Conservation (phyloP, 495 filamentous ascomycete species). For the Parathielavia hyrcaniae region DNA sequence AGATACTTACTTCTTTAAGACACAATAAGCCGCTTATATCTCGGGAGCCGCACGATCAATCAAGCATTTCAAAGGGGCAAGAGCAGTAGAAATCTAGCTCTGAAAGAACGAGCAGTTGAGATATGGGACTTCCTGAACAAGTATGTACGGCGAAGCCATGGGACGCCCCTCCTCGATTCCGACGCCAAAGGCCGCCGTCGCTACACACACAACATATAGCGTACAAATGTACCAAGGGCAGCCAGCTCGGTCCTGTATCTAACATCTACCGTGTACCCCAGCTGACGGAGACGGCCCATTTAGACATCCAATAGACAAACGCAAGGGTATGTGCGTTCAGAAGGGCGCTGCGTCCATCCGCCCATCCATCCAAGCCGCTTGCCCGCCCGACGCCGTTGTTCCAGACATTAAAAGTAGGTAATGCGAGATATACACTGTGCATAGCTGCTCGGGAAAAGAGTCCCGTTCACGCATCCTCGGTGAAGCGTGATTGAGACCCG, state of each 20-base stretch:
- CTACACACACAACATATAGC: not conserved
- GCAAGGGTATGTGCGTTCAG: not conserved
- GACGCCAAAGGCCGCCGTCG: not conserved
- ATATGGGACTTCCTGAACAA: not conserved
- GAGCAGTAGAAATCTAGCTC: no score
- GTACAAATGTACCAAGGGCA: not conserved
- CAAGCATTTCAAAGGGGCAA: no score
- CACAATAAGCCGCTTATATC: no score
- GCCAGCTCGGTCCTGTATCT: not conserved
- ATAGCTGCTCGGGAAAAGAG: not conserved
- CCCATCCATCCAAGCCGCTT: not conserved
- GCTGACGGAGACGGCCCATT: not conserved
- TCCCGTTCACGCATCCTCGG: conserved; percentile 46
- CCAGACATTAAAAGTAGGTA: conserved; percentile 30
- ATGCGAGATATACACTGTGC: conserved; percentile 19
- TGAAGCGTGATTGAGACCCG: conserved; percentile 44
- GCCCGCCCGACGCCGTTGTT: conserved; percentile 12
- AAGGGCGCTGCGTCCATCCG: not conserved
- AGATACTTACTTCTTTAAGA: no score
- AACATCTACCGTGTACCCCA: conserved; percentile 1
- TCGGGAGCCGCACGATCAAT: not conserved
- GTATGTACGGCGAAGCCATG: conserved; percentile 10
- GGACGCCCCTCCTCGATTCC: not conserved
- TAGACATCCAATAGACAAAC: not conserved
- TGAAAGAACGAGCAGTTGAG: no score